Base-by-base conservation (phyloP, 148 eudicot species). In the Heliamphora exappendiculata region DNA sequence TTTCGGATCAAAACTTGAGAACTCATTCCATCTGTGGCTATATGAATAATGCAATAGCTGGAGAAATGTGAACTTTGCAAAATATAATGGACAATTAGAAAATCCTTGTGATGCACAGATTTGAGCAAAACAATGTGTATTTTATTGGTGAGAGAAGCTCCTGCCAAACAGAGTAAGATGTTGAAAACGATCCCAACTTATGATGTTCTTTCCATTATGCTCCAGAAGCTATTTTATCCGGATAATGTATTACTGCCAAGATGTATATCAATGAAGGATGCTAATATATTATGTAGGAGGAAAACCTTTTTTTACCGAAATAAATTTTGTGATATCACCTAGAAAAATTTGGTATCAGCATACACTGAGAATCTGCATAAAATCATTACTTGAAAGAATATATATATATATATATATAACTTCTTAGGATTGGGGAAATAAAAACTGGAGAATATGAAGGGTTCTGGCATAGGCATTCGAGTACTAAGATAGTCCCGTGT, bases 401-500 rank as follows among this genome's bases (percentile, higher is more conserved):
- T 16, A 5, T 12, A 36, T 34, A 45, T 31, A 2, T 33, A 33
- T 5, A 69, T 16, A 5, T 12, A 36, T 34, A 45, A 42, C 2
- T 33, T 28, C 34, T 54, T 12, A 63, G 59, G 42, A 68, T 33
- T 36, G 19, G 22, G 7, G 37, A 12, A 70, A 9, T n/a, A 19
- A 28, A 37, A 29, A 20, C 9, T 13, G 74, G 58, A 45, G 70
- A 62, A 70, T 34, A 28, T 36, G 33, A 67, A 44, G 58, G 57
- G 58, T 42, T 62, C 41, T 70, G 31, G 58, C 0, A 26, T 34
- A 41, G 75, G 70, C 34, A 37, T 49, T 60, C 55, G 60, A 59
- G 31, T 45, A 78, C 70, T 59, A 78, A 62, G 70, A 67, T 44
- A 41, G 47, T 57, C 58, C 19, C 12, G 50, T 76, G 19, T 67